Conservation (phyloP, 106 monocot genomes). For the Agapanthus africanus region DNA sequence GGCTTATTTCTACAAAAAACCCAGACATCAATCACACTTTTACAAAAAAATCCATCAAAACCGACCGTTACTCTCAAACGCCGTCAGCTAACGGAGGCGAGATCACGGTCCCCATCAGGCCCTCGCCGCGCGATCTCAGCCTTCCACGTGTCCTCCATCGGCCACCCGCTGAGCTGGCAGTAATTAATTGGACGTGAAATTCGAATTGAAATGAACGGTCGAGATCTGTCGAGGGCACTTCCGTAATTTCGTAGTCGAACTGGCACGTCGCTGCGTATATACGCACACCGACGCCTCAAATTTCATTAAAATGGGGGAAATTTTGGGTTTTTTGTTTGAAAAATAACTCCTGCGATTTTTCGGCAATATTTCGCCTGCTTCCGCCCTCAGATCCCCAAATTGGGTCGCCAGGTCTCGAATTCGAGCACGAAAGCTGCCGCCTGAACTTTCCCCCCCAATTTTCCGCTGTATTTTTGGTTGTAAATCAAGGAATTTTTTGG, state of each 20-base stretch:
- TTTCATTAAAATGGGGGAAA: neutral
- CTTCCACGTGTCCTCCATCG: neutral
- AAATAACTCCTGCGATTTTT: neutral
- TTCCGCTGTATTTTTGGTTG: neutral
- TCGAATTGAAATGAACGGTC: slow-evolving; percentile 3
- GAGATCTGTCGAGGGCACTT: slow-evolving; percentile 1
- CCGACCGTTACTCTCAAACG: too few species aligned
- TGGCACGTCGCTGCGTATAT: slow-evolving; percentile 12
- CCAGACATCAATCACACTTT: too few species aligned
- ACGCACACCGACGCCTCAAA: slow-evolving; percentile 13
- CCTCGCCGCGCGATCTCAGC: neutral
- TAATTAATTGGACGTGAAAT: neutral
- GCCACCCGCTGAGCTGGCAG: neutral
- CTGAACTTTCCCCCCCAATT: neutral
- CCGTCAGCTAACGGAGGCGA: neutral
- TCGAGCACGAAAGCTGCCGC: neutral
- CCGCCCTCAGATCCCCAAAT: neutral
- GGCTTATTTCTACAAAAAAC: too few species aligned
- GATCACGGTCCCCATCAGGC: neutral
- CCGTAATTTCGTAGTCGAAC: neutral
- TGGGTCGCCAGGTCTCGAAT: neutral
- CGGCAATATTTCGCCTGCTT: slow-evolving; percentile 1
- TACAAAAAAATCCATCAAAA: too few species aligned
- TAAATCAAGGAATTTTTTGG: neutral
- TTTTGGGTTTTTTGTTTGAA: neutral